Evolutionary conservation across 1,284 basidiomycete species (phyloP).

Genomic region (Retiboletus flavoniger): DNA sequence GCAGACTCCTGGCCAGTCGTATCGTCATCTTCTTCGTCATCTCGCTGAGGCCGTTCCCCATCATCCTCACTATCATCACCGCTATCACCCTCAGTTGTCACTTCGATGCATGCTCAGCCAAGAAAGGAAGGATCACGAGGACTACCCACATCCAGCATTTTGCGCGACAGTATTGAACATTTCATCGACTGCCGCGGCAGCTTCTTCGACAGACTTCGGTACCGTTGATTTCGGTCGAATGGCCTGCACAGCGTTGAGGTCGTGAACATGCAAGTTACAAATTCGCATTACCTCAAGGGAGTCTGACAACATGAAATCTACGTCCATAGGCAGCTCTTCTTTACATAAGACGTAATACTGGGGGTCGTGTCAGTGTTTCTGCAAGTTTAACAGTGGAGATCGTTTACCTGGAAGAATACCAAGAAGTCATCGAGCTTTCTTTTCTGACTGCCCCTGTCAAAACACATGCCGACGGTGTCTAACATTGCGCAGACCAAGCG

Average conservation of each 20-base stretch:
- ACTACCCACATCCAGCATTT: constrained; percentile 51
- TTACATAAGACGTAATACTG: constrained; percentile 91
- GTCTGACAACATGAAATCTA: constrained; percentile 95
- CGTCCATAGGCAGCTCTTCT: constrained; percentile 87
- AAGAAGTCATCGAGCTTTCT: constrained; percentile 93
- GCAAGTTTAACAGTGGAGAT: neutral
- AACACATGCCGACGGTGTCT: constrained; percentile 97
- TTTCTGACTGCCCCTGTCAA: constrained; percentile 87
- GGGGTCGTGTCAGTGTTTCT: constrained; percentile 10
- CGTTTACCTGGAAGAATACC: constrained; percentile 83
- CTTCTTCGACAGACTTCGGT: constrained; percentile 79
- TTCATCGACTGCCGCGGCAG: constrained; percentile 84
- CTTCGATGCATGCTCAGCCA: constrained; percentile 22
- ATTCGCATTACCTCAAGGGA: constrained; percentile 73
- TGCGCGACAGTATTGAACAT: constrained; percentile 73
- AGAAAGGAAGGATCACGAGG: neutral
- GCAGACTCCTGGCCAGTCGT: constrained; percentile 46
- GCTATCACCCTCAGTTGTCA: constrained; percentile 57
- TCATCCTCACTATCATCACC: constrained; percentile 73
- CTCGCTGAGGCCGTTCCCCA: constrained; percentile 51
- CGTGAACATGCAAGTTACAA: constrained; percentile 1
- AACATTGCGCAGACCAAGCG: constrained; percentile 89
- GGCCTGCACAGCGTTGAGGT: constrained; percentile 47
- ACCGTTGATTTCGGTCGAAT: constrained; percentile 74
- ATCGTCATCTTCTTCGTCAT: constrained; percentile 57